Evolutionary conservation across 2,329 filamentous ascomycete genomes (phyloP), one percentile per base, ranked within the genome.

Genomic region (Beauveria australis): DNA sequence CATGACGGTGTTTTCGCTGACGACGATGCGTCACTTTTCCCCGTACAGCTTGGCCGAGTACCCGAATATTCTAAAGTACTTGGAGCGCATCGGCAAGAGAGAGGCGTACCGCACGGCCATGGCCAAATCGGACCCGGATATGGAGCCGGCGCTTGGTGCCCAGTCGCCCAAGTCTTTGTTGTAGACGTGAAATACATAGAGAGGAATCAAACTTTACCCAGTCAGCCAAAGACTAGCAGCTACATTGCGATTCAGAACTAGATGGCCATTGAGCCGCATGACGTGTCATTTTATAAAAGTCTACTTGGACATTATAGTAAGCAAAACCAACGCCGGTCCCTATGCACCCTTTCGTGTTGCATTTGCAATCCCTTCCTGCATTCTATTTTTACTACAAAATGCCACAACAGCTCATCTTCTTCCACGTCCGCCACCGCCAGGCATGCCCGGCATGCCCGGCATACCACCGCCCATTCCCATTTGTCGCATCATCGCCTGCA

Each of bases 401-500:
- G 41, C 41, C 41, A 47, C 44, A 41, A 30, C 40, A 53, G 18
- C 41, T 60, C 49, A 60, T 43, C 60, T 51, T 30, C 60, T 52
- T 53, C 60, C 60, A 22, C 60, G 53, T 5, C 60, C 53, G 19
- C 53, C 53, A n/a, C 53, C 53, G 10, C 53, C 59, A n/a, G 51
- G 53, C 51, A 49, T 54, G 24, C 59, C 43, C 0, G 49, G 49
- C 68, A 65, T 40, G 63, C 51, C 59, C 4, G 51, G 51, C 68
- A 65, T 41, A 63, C 70, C 71, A n/a, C 73, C 71, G 8, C 82
- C 81, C 81, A 87, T 84, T 26, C 82, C 82, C 83, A 87, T 86
- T 69, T 86, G 83, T 72, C 81, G 78, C 89, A 90, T 81, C 89
- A 94, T 91, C 66, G 89, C 87, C 71, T 88, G 85, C 85, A 94